A percentile compares a stretch with the other conserved stretches of the same genome.
Evolutionary conservation across 2,329 filamentous ascomycete genomes (phyloP).

Genomic region (Simplicillium sp.): DNA sequence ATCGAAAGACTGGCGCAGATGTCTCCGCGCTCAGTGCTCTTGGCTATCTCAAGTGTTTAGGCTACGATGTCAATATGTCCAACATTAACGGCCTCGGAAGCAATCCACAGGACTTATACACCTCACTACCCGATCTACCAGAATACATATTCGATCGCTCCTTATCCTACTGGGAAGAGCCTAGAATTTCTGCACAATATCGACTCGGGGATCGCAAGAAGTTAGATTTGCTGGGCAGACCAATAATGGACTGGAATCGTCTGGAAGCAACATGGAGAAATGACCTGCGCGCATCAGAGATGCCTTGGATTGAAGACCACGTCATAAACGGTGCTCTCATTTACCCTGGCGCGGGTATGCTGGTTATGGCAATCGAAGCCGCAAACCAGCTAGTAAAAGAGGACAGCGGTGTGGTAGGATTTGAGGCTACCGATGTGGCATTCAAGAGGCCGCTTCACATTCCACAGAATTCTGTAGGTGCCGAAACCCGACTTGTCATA

Average conservation of each 20-base stretch:
- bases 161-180: constrained; percentile 21
- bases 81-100: constrained; percentile 2
- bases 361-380: constrained; percentile 19
- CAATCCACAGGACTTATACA: constrained; percentile 1
- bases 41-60: constrained; percentile 2
- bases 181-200: constrained; percentile 17
- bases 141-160: constrained; percentile 26
- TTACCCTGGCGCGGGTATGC: constrained; percentile 19
- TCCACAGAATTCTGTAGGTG: too few species aligned
- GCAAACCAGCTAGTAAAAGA: background rate
- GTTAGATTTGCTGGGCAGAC: constrained; percentile 28
- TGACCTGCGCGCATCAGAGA: constrained; percentile 20
- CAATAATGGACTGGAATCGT: constrained; percentile 9
- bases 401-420: background rate
- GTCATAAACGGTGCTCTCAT: constrained; percentile 16
- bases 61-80: constrained; percentile 2
- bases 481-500: background rate
- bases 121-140: constrained; percentile 19
- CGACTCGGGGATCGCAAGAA: constrained; percentile 19
- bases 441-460: background rate
- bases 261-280: constrained; percentile 17
- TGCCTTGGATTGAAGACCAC: constrained; percentile 23
- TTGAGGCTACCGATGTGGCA: background rate
- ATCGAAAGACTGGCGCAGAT: constrained; percentile 7
- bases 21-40: constrained; percentile 3